Conservation (phyloP, 2,329 filamentous ascomycete species). For the Pseudocercospora macadamiae region DNA sequence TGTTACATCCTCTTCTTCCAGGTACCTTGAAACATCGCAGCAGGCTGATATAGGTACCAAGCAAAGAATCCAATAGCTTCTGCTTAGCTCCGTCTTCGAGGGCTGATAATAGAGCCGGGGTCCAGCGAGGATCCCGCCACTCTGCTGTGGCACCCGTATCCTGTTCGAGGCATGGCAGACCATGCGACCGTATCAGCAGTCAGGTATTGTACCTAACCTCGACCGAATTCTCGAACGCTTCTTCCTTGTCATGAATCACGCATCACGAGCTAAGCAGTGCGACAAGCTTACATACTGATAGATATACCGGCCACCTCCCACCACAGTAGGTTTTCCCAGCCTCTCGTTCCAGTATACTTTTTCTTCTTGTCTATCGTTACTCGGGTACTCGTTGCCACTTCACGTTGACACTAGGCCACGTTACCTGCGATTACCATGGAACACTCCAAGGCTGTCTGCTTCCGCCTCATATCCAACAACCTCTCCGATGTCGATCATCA, state of each 20-base stretch:
- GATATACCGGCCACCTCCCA: conserved; percentile 10
- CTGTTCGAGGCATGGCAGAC: neutral
- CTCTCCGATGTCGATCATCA: conserved; percentile 24
- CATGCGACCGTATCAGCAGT: conserved; percentile 3
- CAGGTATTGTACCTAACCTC: conserved; percentile 3
- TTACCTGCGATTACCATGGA: conserved; percentile 11
- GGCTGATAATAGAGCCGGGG: neutral
- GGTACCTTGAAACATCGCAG: neutral
- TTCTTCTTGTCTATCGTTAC: neutral
- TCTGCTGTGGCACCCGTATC: conserved; percentile 18
- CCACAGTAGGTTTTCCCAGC: conserved; percentile 1
- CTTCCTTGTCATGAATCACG: neutral
- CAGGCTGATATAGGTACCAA: neutral
- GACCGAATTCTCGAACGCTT: neutral
- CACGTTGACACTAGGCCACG: conserved; percentile 1
- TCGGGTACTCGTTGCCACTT: conserved; percentile 6
- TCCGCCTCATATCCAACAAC: conserved; percentile 25
- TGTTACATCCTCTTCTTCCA: neutral
- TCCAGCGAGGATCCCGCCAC: neutral
- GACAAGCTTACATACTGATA: conserved; percentile 10
- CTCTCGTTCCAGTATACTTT: conserved; percentile 11
- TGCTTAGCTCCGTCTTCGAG: neutral
- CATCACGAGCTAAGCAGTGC: neutral
- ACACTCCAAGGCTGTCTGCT: conserved; percentile 23
- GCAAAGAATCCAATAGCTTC: neutral